phyloP scores from a whole-genome alignment of 225 moss, liverwort and hornwort species.

The Thuidium tamariscinum region DNA sequence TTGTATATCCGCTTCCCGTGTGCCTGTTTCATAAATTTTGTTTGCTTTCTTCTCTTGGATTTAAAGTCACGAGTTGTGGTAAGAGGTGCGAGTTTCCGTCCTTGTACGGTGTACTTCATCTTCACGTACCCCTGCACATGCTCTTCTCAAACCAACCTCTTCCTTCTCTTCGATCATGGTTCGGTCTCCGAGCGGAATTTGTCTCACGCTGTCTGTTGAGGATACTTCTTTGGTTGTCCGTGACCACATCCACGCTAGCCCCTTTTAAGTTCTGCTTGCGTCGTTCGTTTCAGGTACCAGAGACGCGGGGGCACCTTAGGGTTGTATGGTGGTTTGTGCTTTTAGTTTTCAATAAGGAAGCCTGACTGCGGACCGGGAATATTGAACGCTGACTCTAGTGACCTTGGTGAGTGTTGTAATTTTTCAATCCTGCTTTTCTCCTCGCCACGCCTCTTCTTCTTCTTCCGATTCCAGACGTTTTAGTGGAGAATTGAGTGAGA shows the following conservation, averaged over 20 bases:
- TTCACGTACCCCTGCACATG: neutral
- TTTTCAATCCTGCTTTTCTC: neutral
- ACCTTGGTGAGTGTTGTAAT: slow-evolving; percentile 1
- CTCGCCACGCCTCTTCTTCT: neutral
- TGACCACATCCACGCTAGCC: neutral
- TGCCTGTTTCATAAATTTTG: neutral
- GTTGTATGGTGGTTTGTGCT: neutral
- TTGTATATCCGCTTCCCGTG: neutral
- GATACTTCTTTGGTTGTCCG: neutral
- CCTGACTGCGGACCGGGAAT: neutral
- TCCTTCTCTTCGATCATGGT: neutral
- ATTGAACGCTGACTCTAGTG: neutral
- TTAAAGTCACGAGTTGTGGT: neutral
- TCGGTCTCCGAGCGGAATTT: neutral
- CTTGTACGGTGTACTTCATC: neutral
- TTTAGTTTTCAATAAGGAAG: slow-evolving; percentile 2
- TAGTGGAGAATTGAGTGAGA: neutral
- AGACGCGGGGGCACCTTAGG: slow-evolving; percentile 1
- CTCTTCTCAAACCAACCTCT: neutral
- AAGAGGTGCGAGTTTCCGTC: neutral
- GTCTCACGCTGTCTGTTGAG: neutral
- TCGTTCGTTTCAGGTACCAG: slow-evolving; percentile 20
- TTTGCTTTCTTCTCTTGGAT: neutral
- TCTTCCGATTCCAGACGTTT: neutral
- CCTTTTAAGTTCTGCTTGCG: neutral